Base-by-base conservation (phyloP, 176 grass and related monocot species). In the Cenchrus americanus region DNA sequence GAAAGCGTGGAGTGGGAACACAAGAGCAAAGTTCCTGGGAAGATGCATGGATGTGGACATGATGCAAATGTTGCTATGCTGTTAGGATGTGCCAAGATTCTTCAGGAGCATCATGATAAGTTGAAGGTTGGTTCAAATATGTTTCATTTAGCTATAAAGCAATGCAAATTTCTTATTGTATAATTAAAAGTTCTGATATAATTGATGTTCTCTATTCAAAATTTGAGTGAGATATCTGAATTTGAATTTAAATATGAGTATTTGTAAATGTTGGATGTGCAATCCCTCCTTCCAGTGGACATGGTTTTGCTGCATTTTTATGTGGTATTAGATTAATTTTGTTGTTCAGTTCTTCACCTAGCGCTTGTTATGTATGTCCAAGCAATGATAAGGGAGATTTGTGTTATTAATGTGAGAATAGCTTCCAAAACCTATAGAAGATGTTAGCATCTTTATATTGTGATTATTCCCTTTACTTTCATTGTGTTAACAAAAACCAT, bases 31-130 rank as follows among this genome's bases (percentile, higher is more conserved):
- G 90, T 92, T 15, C 88, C 83, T 41, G 94, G 94, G 66, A 97
- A 97, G 77, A 97, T 97, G 94, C 94, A 97, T 90, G 94, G 90
- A 73, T 97, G 95, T 79, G 95, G 95, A 32, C 95, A 97, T 50
- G 95, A 97, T 92, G 86, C 90, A 57, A 90, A 94, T 84, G 75
- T 86, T 65, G 82, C 92, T 73, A 97, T 97, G 90, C 72, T 94
- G 3, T 86, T 97, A 71, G 95, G 95, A 73, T 93, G 92, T 83
- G 92, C 90, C 21, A 94, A 86, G 81, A 89, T 97, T 90, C 92
- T 97, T 92, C 92, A 94, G 74, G 92, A 94, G 76, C 90, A 85
- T 80, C 71, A 47, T 54, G 85, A 92, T 58, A 84, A 97, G 78
- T 47, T 97, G 76, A 74, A 94, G 94, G 94, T 97, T 84, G 53